Evolutionary conservation across 192 early-diverging fungal species (phyloP).

Genomic region (Coemansia sp.): DNA sequence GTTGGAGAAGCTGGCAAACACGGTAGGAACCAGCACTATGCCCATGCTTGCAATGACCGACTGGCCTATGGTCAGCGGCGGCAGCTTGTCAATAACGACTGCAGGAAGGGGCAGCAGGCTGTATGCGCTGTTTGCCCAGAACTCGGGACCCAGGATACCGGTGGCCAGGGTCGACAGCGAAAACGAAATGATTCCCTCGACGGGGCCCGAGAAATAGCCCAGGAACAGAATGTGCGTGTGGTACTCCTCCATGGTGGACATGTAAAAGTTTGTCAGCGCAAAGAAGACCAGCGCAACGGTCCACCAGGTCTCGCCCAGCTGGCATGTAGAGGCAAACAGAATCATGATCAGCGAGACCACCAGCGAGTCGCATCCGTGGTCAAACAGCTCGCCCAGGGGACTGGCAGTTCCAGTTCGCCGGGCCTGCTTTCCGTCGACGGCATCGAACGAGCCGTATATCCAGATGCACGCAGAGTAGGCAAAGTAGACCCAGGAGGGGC

Average conservation of each 20-base stretch:
- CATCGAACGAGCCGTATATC: slow-evolving; percentile 87
- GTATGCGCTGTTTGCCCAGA: slow-evolving; percentile 42
- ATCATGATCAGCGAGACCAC: slow-evolving; percentile 64
- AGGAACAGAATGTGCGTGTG: slow-evolving; percentile 86
- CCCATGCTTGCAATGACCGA: slow-evolving; percentile 40
- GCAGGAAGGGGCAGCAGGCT: slow-evolving; percentile 37
- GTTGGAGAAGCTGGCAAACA: slow-evolving; percentile 60
- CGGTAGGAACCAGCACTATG: slow-evolving; percentile 34
- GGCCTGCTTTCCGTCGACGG: slow-evolving; percentile 96
- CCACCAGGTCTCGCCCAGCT: slow-evolving; percentile 74
- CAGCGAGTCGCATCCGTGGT: slow-evolving; percentile 83
- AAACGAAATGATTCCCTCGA: slow-evolving; percentile 81
- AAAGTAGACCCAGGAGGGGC: slow-evolving; percentile 82
- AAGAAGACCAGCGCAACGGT: slow-evolving; percentile 57
- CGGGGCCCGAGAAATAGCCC: slow-evolving; percentile 82
- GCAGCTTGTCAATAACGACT: slow-evolving; percentile 23
- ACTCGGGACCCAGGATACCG: slow-evolving; percentile 60
- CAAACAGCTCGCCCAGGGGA: slow-evolving; percentile 93
- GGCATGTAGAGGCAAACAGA: slow-evolving; percentile 62
- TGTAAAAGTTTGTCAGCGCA: slow-evolving; percentile 84
- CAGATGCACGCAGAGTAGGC: slow-evolving; percentile 77
- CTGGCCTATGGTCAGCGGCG: slow-evolving; percentile 45
- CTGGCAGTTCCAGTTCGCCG: slow-evolving; percentile 82
- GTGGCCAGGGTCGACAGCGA: slow-evolving; percentile 63
- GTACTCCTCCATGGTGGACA: slow-evolving; percentile 94